Evolutionary conservation across 352 stramenopile genomes (phyloP), one percentile per base, ranked within the genome.

Genomic region (Phytophthora litchii): DNA sequence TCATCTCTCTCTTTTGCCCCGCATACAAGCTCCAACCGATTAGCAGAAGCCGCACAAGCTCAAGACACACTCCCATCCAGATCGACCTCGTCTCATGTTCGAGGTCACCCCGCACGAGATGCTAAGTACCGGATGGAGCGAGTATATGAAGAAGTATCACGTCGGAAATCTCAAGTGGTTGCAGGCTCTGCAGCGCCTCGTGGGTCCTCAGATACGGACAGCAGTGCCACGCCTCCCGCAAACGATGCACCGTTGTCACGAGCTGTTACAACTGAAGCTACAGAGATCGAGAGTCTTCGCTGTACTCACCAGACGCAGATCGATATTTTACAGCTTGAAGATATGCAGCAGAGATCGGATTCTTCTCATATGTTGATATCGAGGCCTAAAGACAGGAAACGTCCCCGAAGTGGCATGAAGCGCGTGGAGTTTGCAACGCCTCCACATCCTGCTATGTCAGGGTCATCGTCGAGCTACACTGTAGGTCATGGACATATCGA

Each of bases 121-220:
- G 58, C 67, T 9, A 72, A 77, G 43, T 56, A 73, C 41, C 70
- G 76, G 17, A 86, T 86, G 76, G 67, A 83, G 45, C 70, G 68
- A 25, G 76, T 86, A 20, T 86, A 79, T 36, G 49, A 78, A 16
- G 68, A 86, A 37, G 68, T 86, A 0, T 80, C 67, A 20, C 57
- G 72, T 1, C 60, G 72, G 20, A 79, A 74, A 49, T 59, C 60
- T n/a, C 69, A 70, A 52, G 19, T 38, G 3, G 29, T 55, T 43
- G 51, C 16, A 52, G 44, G 58, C 19, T 7, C 48, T 7, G 57
- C 54, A 44, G 46, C 16, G 11, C 62, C 55, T 3, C 46, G 54
- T 44, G 47, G 46, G 17, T 71, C 66, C n/a, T 70, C 56, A 14
- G 61, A 72, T 27, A 75, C 61, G 10, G 53, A 64, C 35, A 72